phyloP scores from a whole-genome alignment of 2,329 filamentous ascomycete species.

The Colletotrichum navitas region DNA sequence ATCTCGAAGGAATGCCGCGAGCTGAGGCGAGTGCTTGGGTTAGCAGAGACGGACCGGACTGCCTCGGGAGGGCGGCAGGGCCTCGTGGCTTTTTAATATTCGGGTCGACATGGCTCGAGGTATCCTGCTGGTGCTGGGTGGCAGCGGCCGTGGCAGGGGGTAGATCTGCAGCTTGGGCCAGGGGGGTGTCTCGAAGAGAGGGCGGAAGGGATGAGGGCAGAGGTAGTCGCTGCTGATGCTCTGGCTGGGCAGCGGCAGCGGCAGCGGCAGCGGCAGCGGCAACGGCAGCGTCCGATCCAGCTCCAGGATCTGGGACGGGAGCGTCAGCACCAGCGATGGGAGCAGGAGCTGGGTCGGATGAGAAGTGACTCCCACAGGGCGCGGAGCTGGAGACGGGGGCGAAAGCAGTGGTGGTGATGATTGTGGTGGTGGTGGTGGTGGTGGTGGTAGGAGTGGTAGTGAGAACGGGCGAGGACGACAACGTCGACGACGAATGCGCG shows the following conservation, averaged over 20 bases:
- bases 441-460: neutral
- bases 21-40: conserved; percentile 70
- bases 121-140: conserved; percentile 42
- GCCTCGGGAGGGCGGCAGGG: conserved; percentile 55
- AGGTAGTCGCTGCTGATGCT: conserved; percentile 37
- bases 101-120: conserved; percentile 52
- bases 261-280: conserved; percentile 22
- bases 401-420: neutral
- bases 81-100: conserved; percentile 62
- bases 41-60: conserved; percentile 67
- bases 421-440: neutral
- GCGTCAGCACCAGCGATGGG: conserved; percentile 13
- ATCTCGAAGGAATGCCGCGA: conserved; percentile 59
- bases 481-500: conserved; percentile 39
- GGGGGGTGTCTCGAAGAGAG: conserved; percentile 41
- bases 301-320: conserved; percentile 10
- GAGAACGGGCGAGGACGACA: conserved; percentile 8
- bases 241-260: conserved; percentile 16
- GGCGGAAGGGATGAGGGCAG: conserved; percentile 45
- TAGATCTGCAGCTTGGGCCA: conserved; percentile 39
- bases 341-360: conserved; percentile 21
- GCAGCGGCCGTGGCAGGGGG: conserved; percentile 42
- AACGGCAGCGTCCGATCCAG: conserved; percentile 22
- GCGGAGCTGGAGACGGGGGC: conserved; percentile 3
- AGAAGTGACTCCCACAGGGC: conserved; percentile 18